Percentiles rank a stretch among this genome's conserved stretches.
Conservation (phyloP, 768 basidiomycete genomes). For the Hygrophorus pudorinus region DNA sequence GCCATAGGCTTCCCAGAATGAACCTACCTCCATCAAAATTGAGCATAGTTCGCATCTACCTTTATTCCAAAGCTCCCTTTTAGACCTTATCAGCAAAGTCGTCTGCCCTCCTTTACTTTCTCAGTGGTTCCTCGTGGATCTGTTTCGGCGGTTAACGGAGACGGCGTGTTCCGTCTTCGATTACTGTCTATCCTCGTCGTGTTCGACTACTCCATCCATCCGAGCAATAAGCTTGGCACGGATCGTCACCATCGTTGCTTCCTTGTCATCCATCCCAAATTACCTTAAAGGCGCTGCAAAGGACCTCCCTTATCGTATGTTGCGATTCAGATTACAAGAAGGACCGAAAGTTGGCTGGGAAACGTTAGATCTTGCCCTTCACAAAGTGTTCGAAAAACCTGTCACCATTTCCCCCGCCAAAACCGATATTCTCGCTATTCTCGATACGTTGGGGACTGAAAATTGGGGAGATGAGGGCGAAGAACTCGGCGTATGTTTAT, state of each 20-base stretch:
- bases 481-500: conserved; percentile 21
- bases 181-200: conserved; percentile 30
- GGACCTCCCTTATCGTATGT: conserved; percentile 25
- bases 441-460: conserved; percentile 29
- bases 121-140: conserved; percentile 41
- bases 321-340: conserved; percentile 36
- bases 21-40: conserved; percentile 26
- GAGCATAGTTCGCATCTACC: conserved; percentile 31
- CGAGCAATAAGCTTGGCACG: conserved; percentile 32
- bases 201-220: conserved; percentile 19
- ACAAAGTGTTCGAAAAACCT: conserved; percentile 14
- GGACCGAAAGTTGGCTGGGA: conserved; percentile 30
- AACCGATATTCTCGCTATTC: conserved; percentile 25
- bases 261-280: conserved; percentile 16
- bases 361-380: conserved; percentile 20
- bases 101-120: conserved; percentile 33
- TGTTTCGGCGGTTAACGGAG: conserved; percentile 31
- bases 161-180: conserved; percentile 31
- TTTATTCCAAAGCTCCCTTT: conserved; percentile 34
- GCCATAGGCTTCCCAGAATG: conserved; percentile 23
- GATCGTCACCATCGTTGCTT: conserved; percentile 24
- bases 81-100: conserved; percentile 33
- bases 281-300: conserved; percentile 24
- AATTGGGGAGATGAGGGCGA: conserved; percentile 23
- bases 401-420: conserved; percentile 16